phyloP scores from a whole-genome alignment of 1,139 yeast genomes.

The Suhomyces wounanorum region DNA sequence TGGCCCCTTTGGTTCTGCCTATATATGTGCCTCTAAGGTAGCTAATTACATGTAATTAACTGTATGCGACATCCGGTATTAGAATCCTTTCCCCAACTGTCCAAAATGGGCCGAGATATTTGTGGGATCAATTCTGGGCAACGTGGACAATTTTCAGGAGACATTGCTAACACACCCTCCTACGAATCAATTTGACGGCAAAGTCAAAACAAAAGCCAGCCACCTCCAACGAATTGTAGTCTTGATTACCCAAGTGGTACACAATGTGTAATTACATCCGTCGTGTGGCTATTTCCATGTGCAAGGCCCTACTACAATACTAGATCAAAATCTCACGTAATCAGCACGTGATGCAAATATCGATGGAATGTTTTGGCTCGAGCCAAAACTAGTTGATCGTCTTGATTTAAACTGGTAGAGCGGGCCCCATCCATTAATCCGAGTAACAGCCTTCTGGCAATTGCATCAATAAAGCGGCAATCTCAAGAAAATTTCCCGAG shows the following conservation, averaged over 20 bases:
- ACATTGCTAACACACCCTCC: not conserved
- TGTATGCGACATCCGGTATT: not conserved
- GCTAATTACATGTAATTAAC: not conserved
- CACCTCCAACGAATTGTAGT: too few species aligned
- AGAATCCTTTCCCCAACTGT: not conserved
- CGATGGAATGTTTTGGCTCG: not conserved
- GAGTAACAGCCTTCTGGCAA: not conserved
- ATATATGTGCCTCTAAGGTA: not conserved
- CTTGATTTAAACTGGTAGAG: not conserved
- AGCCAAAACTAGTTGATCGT: not conserved
- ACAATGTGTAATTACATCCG: too few species aligned
- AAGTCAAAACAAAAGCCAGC: too few species aligned
- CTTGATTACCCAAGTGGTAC: too few species aligned
- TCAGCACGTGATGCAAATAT: not conserved
- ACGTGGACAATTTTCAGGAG: not conserved
- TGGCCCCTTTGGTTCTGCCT: too few species aligned
- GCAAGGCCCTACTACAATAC: not conserved
- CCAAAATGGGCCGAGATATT: not conserved
- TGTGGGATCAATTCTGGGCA: not conserved
- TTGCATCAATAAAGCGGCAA: not conserved
- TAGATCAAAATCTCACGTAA: not conserved
- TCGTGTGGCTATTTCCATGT: not conserved
- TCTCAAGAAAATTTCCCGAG: not conserved
- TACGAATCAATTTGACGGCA: too few species aligned
- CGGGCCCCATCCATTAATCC: not conserved